Percentiles rank a stretch among this genome's conserved stretches.
Conservation (phyloP, 345 rosid species). For the Trapa incisa region DNA sequence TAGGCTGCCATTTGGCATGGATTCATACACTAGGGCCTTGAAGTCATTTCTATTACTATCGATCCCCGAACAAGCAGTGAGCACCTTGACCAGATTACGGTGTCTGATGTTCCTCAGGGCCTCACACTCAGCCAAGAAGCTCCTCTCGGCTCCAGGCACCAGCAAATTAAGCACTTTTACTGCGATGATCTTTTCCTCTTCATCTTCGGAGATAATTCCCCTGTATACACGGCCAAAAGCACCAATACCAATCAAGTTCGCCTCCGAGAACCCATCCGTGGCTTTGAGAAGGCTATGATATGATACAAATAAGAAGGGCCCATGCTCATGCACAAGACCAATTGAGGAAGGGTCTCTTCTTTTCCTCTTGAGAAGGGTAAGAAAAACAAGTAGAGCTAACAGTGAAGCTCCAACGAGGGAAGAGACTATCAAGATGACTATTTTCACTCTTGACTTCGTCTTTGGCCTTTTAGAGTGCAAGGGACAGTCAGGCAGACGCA, state of each 20-base stretch:
- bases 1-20: constrained; percentile 13
- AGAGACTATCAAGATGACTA: background rate
- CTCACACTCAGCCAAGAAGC: constrained; percentile 15
- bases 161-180: constrained; percentile 1
- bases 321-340: background rate
- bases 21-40: constrained; percentile 10
- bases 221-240: constrained; percentile 1
- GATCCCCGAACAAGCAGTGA: constrained; percentile 13
- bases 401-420: background rate
- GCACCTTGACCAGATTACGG: constrained; percentile 12
- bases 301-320: background rate
- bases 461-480: background rate
- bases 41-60: constrained; percentile 10
- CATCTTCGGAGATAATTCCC: background rate
- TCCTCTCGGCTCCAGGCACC: constrained; percentile 1
- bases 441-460: background rate
- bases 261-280: constrained; percentile 1
- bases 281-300: constrained; percentile 3
- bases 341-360: background rate
- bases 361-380: background rate
- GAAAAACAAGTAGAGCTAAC: background rate
- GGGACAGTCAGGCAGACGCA: constrained; percentile 3
- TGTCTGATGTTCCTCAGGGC: constrained; percentile 12
- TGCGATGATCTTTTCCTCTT: background rate
- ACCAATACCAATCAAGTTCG: constrained; percentile 1